A percentile compares a stretch with the other conserved stretches of the same genome.
Evolutionary conservation across 768 basidiomycete species (phyloP).

Genomic region (Panellus pusillus): DNA sequence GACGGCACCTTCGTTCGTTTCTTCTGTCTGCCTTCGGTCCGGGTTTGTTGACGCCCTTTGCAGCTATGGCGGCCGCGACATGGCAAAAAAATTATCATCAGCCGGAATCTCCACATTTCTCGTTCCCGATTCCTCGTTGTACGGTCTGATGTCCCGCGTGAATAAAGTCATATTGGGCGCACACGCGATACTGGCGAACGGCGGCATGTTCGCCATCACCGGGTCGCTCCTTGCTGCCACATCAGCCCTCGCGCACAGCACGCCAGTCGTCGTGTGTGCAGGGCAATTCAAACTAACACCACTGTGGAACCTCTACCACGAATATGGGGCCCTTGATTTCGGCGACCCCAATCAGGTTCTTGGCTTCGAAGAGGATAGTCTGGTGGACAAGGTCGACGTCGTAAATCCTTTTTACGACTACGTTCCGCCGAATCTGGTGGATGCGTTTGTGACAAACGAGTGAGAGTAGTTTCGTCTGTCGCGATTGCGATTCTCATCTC

Average conservation of each 20-base stretch:
- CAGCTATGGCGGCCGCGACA: constrained; percentile 82
- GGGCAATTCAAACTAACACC: constrained; percentile 98
- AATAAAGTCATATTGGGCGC: constrained; percentile 96
- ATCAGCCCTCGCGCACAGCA: constrained; percentile 86
- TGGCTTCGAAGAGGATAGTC: constrained; percentile 74
- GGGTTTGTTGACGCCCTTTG: constrained; percentile 3
- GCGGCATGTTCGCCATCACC: constrained; percentile 88
- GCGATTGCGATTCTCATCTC: neutral
- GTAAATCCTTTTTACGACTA: constrained; percentile 97
- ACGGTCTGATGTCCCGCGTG: constrained; percentile 93
- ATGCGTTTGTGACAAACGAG: constrained; percentile 97
- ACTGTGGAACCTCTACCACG: constrained; percentile 84
- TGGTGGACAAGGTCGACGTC: constrained; percentile 88
- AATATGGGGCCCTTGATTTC: constrained; percentile 82
- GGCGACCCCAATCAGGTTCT: constrained; percentile 63
- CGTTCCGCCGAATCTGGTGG: constrained; percentile 87
- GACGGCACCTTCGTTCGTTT: constrained; percentile 84
- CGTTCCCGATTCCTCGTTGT: constrained; percentile 94
- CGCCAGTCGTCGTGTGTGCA: constrained; percentile 89
- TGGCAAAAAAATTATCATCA: constrained; percentile 79
- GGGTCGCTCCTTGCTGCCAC: constrained; percentile 84
- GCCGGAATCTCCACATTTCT: constrained; percentile 93
- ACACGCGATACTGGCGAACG: constrained; percentile 95
- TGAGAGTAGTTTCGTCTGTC: constrained; percentile 47
- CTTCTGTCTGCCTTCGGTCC: neutral